These are phyloP conservation scores for Talaromyces sp. DNA, from an alignment of 2,329 filamentous ascomycete species.

Conservation along the genomic window DNA sequence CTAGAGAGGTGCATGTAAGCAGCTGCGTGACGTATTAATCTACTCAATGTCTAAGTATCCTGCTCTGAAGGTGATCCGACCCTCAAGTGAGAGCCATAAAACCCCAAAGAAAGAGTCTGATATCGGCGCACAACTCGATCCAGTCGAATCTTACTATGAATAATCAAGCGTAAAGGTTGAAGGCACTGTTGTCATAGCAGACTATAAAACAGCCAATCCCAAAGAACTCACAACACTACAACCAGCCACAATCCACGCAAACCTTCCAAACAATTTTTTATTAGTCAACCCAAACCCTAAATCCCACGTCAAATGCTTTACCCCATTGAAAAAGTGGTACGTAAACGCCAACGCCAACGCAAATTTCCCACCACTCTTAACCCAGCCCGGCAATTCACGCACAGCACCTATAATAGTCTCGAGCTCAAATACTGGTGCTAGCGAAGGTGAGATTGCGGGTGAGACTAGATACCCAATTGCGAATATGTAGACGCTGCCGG, in stretches of 20 bases:
- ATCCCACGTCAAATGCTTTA: slow-evolving; percentile 71
- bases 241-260: slow-evolving; percentile 22
- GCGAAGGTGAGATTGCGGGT: slow-evolving; percentile 64
- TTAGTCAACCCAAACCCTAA: slow-evolving; percentile 60
- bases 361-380: slow-evolving; percentile 60
- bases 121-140: too few relatives aligned
- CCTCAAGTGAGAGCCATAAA: neutral
- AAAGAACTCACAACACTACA: slow-evolving; percentile 12
- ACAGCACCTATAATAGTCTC: slow-evolving; percentile 49
- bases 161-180: neutral
- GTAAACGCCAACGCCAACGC: slow-evolving; percentile 63
- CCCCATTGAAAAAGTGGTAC: slow-evolving; percentile 65
- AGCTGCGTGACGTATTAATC: neutral
- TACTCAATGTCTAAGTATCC: neutral
- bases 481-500: slow-evolving; percentile 74
- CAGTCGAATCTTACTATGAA: neutral
- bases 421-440: slow-evolving; percentile 42
- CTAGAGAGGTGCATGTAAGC: neutral
- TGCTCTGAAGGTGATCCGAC: neutral
- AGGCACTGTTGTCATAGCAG: neutral
- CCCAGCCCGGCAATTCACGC: slow-evolving; percentile 56
- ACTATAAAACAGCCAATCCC: slow-evolving; percentile 7
- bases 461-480: slow-evolving; percentile 75
- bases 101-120: neutral
- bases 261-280: slow-evolving; percentile 57